Evolutionary conservation across 2,329 filamentous ascomycete species (phyloP).

Genomic region (Colletotrichum sublineola): DNA sequence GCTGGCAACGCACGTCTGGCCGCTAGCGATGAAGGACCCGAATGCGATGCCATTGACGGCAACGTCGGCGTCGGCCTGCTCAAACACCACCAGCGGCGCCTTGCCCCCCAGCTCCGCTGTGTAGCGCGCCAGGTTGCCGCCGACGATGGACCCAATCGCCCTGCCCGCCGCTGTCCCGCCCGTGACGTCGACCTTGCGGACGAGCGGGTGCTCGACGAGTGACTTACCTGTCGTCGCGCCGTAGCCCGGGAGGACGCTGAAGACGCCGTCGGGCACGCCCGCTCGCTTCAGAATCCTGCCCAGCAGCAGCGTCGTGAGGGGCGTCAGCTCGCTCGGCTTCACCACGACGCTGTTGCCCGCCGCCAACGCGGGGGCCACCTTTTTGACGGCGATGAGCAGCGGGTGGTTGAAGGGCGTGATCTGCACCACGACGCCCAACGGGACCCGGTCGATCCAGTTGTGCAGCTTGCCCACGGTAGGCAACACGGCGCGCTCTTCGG

Average conservation of each 20-base stretch:
- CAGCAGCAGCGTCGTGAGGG: constrained; percentile 71
- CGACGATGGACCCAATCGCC: constrained; percentile 75
- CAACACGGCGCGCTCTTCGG: constrained; percentile 74
- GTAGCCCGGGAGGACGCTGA: constrained; percentile 72
- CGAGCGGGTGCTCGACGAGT: constrained; percentile 64
- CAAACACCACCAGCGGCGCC: constrained; percentile 76
- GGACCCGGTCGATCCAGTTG: constrained; percentile 67
- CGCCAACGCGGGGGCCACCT: constrained; percentile 71
- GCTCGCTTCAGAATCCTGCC: constrained; percentile 73
- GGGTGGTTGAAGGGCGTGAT: constrained; percentile 73
- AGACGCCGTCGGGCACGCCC: constrained; percentile 78
- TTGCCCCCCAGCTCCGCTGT: constrained; percentile 81
- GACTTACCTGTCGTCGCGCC: constrained; percentile 66
- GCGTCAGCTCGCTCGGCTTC: constrained; percentile 74
- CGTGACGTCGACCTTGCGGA: constrained; percentile 80
- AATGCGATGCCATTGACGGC: constrained; percentile 78
- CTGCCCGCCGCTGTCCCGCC: constrained; percentile 80
- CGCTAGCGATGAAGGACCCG: constrained; percentile 67
- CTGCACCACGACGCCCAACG: constrained; percentile 69
- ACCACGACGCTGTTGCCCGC: constrained; percentile 71
- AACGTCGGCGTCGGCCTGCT: constrained; percentile 73
- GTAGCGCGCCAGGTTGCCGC: constrained; percentile 76
- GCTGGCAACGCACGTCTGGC: constrained; percentile 75
- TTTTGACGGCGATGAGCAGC: constrained; percentile 70
- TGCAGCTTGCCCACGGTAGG: constrained; percentile 73